Base-by-base conservation (phyloP, 2,329 filamentous ascomycete species). In the Aureobasidium sp. region DNA sequence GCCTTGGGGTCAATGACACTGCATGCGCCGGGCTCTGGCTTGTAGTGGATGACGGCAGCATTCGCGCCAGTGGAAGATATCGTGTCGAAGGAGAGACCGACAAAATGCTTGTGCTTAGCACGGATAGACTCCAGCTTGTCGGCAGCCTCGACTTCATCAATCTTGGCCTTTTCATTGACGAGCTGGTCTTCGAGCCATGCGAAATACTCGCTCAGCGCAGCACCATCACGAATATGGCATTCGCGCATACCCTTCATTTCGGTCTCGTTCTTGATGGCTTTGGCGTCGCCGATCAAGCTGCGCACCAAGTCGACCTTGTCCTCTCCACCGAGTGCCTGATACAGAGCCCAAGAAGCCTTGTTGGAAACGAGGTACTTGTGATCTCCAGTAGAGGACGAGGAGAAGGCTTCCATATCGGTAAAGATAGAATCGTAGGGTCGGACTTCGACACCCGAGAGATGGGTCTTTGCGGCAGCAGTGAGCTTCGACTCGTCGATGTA, bases 101-200 rank as follows among this genome's bases (percentile, higher is more conserved):
- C 90, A 73, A 92, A 99, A 65, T 89, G 80, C 63, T 91, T 78
- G 62, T 86, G 81, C 70, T 84, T 85, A 39, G 83, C 82, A 62
- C 91, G 85, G 53, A 91, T 79, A 64, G 84, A 81, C 73, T 96
- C 91, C 2, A 99, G 82, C 76, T 96, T 95, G 72, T 97, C 90
- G 17, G 92, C 91, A n/a, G 85, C 94, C 67, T 90, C 82, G 2
- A 97, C 91, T 73, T 99, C 94, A 70, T 97, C 91, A 8, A 99
- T 76, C 4, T 79, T 82, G 1, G 82, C 82, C 65, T 88, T 88
- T 73, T 93, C 87, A 67, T 81, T 84, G 63, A 90, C 72, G 27
- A 99, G 79, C 71, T 97, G 88, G 69, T 97, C 84, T 74, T 99
- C 94, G 3, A 99, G 82, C 94, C 94, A 99, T 14, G 94, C 91